Evolutionary conservation across 495 filamentous ascomycete genomes (phyloP).

Genomic region (Trichoderma asperelloides): DNA sequence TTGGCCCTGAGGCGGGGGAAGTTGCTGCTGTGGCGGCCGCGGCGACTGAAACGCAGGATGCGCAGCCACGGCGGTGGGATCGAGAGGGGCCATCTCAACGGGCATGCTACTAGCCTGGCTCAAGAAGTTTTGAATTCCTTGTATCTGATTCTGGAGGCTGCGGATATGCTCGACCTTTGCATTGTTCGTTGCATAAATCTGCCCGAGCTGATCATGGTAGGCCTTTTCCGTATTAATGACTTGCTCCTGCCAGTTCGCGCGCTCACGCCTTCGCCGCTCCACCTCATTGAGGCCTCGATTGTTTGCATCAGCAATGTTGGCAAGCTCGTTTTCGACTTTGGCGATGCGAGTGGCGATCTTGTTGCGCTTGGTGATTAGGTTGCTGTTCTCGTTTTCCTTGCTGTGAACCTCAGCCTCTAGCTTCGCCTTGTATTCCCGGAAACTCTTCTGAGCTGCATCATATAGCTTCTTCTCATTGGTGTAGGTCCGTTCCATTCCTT

Average conservation of each 20-base stretch:
- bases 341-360: slow-evolving; percentile 65
- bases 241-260: slow-evolving; percentile 56
- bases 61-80: slow-evolving; percentile 17
- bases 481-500: slow-evolving; percentile 50
- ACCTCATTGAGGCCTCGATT: slow-evolving; percentile 64
- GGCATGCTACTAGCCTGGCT: slow-evolving; percentile 32
- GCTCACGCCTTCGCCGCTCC: slow-evolving; percentile 61
- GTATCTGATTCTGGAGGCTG: slow-evolving; percentile 28
- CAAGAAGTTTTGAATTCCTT: not conserved
- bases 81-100: slow-evolving; percentile 19
- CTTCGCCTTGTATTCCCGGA: slow-evolving; percentile 52
- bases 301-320: slow-evolving; percentile 68
- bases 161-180: slow-evolving; percentile 33
- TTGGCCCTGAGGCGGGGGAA: not conserved
- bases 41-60: slow-evolving; percentile 9
- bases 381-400: slow-evolving; percentile 56
- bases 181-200: slow-evolving; percentile 27
- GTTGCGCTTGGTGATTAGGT: slow-evolving; percentile 66
- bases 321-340: slow-evolving; percentile 70
- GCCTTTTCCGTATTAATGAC: slow-evolving; percentile 47
- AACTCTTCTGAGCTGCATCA: slow-evolving; percentile 47
- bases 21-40: not conserved
- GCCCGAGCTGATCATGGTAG: slow-evolving; percentile 28
- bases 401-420: slow-evolving; percentile 55
- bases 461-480: slow-evolving; percentile 55